A percentile compares a stretch with the other conserved stretches of the same genome.
Conservation (phyloP, 2,329 filamentous ascomycete genomes). For the Colletotrichum salicis region DNA sequence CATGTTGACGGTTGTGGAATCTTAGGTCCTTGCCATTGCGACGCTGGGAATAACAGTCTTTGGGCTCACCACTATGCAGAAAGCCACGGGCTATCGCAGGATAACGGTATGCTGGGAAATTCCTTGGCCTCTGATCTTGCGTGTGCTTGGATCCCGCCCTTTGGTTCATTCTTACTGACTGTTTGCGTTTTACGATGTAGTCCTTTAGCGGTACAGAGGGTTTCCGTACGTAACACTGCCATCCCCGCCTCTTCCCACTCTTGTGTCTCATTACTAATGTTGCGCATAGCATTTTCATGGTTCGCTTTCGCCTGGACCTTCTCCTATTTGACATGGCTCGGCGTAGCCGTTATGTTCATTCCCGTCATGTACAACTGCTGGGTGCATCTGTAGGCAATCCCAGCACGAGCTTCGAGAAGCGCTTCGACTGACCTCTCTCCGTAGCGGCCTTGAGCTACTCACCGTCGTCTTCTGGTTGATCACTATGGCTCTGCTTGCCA, state of each 20-base stretch:
- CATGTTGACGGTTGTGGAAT: slow-evolving; percentile 9
- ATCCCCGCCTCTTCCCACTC: background rate
- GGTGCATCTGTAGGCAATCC: slow-evolving; percentile 34
- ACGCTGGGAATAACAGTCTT: slow-evolving; percentile 35
- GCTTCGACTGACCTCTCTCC: background rate
- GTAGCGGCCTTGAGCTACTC: slow-evolving; percentile 34
- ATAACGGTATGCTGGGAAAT: slow-evolving; percentile 34
- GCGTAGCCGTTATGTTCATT: slow-evolving; percentile 32
- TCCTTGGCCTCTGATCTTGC: background rate
- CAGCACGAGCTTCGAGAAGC: background rate
- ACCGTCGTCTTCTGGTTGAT: slow-evolving; percentile 37
- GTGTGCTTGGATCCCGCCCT: background rate
- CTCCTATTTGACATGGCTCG: slow-evolving; percentile 36
- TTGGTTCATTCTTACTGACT: slow-evolving; percentile 6
- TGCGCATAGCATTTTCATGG: slow-evolving; percentile 33
- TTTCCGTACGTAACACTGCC: slow-evolving; percentile 35
- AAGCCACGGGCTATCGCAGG: slow-evolving; percentile 35
- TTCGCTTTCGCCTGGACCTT: slow-evolving; percentile 37
- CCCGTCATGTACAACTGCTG: slow-evolving; percentile 38
- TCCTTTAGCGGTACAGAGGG: slow-evolving; percentile 36
- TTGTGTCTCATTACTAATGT: slow-evolving; percentile 8
- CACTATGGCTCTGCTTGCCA: slow-evolving; percentile 34
- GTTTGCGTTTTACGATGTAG: slow-evolving; percentile 11
- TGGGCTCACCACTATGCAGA: slow-evolving; percentile 35
- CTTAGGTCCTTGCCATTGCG: slow-evolving; percentile 32